Percentiles rank a stretch among this genome's conserved stretches.
phyloP scores from a whole-genome alignment of 805 yeast species.

The Metschnikowia matae region DNA sequence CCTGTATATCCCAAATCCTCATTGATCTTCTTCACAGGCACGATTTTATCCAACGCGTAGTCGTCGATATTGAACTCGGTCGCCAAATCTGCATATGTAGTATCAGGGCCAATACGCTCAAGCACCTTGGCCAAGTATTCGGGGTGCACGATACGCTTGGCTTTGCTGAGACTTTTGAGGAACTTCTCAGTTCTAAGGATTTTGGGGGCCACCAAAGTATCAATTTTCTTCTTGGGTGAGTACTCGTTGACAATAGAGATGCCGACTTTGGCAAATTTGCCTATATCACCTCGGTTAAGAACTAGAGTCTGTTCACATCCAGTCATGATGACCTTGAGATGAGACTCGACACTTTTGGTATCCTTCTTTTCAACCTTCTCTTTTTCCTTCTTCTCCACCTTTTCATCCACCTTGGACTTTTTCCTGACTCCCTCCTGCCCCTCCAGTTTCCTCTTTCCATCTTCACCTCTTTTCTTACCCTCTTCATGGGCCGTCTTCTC shows the following conservation, averaged over 20 bases:
- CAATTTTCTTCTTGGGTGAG: slow-evolving; percentile 31
- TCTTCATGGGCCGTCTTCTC: slow-evolving; percentile 17
- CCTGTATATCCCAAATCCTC: slow-evolving; percentile 23
- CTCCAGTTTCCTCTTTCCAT: background rate
- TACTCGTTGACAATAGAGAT: slow-evolving; percentile 47
- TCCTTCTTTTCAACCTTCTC: background rate
- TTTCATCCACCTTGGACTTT: background rate
- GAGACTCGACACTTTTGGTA: slow-evolving; percentile 17
- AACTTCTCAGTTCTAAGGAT: slow-evolving; percentile 86
- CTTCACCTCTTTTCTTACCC: slow-evolving; percentile 1
- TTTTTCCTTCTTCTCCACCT: background rate
- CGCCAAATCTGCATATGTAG: slow-evolving; percentile 11
- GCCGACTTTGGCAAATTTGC: slow-evolving; percentile 50
- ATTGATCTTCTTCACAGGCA: slow-evolving; percentile 29
- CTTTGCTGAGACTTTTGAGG: slow-evolving; percentile 60
- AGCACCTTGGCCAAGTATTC: slow-evolving; percentile 28
- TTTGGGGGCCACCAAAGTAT: slow-evolving; percentile 71
- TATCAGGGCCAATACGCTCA: slow-evolving; percentile 35
- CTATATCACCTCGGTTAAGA: slow-evolving; percentile 41
- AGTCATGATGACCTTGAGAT: slow-evolving; percentile 52
- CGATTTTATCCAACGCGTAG: slow-evolving; percentile 33
- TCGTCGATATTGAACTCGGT: slow-evolving; percentile 25
- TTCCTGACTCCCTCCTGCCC: background rate
- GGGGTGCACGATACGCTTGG: slow-evolving; percentile 53
- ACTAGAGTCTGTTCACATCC: slow-evolving; percentile 53